Conservation (phyloP, 768 basidiomycete genomes). For the Crassisporium funariophilum region DNA sequence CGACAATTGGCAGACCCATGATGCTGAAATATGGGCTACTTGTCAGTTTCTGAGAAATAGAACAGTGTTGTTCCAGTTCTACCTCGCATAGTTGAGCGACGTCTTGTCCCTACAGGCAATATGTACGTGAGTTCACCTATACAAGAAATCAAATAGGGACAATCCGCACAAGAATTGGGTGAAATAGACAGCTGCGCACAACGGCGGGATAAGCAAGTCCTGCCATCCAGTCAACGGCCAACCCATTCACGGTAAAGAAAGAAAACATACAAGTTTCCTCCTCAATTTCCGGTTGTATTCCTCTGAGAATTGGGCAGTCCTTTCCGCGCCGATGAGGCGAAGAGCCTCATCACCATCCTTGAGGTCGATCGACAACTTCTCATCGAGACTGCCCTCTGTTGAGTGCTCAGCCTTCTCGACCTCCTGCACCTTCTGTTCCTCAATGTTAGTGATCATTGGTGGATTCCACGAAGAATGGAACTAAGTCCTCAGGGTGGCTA, state of each 20-base stretch:
- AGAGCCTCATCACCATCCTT: constrained; percentile 61
- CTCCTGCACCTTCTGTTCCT: constrained; percentile 18
- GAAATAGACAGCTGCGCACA: constrained; percentile 61
- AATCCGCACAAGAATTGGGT: constrained; percentile 59
- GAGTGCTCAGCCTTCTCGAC: constrained; percentile 18
- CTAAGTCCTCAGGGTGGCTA: neutral
- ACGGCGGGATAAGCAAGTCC: constrained; percentile 28
- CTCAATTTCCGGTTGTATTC: constrained; percentile 60
- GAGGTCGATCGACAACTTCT: constrained; percentile 43
- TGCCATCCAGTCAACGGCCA: constrained; percentile 3
- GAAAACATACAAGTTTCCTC: constrained; percentile 53
- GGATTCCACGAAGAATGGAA: constrained; percentile 5
- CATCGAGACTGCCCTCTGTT: constrained; percentile 23
- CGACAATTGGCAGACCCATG: constrained; percentile 67
- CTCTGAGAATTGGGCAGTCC: constrained; percentile 54
- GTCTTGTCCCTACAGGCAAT: constrained; percentile 58
- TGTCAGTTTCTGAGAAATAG: too few species aligned
- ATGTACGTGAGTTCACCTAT: neutral
- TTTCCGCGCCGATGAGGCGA: constrained; percentile 56
- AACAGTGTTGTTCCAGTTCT: neutral
- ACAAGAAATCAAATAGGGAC: neutral
- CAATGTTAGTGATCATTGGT: constrained; percentile 17
- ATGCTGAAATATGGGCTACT: too few species aligned
- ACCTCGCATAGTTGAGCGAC: constrained; percentile 72
- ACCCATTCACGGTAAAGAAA: neutral